Base-by-base conservation (phyloP, 2,329 filamentous ascomycete genomes). In the Juglanconis juglandina region DNA sequence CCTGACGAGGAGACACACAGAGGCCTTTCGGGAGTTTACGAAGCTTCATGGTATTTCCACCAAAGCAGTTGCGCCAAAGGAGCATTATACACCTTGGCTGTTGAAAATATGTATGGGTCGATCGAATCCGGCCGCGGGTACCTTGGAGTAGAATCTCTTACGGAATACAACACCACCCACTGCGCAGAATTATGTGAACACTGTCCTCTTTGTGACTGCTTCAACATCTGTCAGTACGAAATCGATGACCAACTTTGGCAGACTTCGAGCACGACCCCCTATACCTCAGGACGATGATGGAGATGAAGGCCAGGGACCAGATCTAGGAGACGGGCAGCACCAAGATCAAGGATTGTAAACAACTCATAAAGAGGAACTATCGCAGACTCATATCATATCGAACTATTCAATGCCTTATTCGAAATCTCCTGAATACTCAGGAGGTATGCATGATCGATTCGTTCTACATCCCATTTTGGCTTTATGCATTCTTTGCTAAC, bases 221-320 rank as follows among this genome's bases (percentile, higher is more conserved):
- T 63, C 61, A 63, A 63, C 33, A 61, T 63, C 24, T 63, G 60
- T 63, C 39, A 2, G 55, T 50, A 30, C 13, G n/a, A 2, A 5
- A 50, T 32, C 30, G 3, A 46, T 11, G 8, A 17, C 8, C n/a
- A 6, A 11, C 46, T 10, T 11, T 5, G 30, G 1, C 44, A 58
- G 61, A 63, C 47, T 63, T 30, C 24, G 58, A 63, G 34, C 58
- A 58, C 5, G 54, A 35, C 33, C 61, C 61, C 8, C 13, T 52
- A 1, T 17, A 56, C 24, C 17, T 17, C 17, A 17, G 17, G 17
- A 17, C 17, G 17, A 17, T 17, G 17, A 17, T 17, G 17, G 17
- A 17, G 17, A 17, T 17, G 17, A 17, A 17, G 17, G 17, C 17
- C 17, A 17, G 17, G 17, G 17, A 17, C 17, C 17, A 17, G 17